Evolutionary conservation across 129 eudicot genomes (phyloP), one percentile per base, ranked within the genome.

Genomic region (Flaveria robusta): DNA sequence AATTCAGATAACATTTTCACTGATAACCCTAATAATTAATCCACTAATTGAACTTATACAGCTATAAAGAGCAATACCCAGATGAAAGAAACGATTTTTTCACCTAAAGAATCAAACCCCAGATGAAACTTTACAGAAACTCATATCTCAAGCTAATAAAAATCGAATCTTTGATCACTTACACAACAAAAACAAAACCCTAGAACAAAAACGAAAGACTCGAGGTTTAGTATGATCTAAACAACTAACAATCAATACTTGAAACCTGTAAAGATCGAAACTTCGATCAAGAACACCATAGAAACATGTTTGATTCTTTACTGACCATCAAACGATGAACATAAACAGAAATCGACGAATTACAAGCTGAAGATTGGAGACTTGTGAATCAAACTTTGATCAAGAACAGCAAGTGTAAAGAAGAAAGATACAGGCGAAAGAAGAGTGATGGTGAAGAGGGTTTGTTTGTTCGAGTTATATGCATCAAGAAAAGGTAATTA

Each of bases 1-100:
- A 91, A 72, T 81, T 91, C 97, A 76, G 97, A 87, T 54, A 91
- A 64, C 97, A 91, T 91, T 63, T 71, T 77, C 72, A 65, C 79
- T 69, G 14, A 59, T 13, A 79, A 79, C 79, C 68, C 62, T 81
- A 68, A 49, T 22, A 22, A 42, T 47, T 29, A 68, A 70, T 26
- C 52, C 60, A 73, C 74, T 42, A 55, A 60, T 63, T 46, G 51
- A 82, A 37, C 22, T 55, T 54, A 65, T 26, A 70, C 66, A 50
- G 2, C 76, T 82, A 71, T 41, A 11, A 76, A 43, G 15, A 43
- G 66, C 65, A 23, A 20, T 55, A 77, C 82, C 59, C 82, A 72
- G 71, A 70, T 67, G 15, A 69, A 23, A 13, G 3, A 72, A 78
- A 60, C 67, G 16, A 59, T 24, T 67, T 18, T 42, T n/a, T 14